These are phyloP conservation scores for Allantophomopsis cytisporea DNA, from an alignment of 2,329 filamentous ascomycete species.

Conservation along the genomic window DNA sequence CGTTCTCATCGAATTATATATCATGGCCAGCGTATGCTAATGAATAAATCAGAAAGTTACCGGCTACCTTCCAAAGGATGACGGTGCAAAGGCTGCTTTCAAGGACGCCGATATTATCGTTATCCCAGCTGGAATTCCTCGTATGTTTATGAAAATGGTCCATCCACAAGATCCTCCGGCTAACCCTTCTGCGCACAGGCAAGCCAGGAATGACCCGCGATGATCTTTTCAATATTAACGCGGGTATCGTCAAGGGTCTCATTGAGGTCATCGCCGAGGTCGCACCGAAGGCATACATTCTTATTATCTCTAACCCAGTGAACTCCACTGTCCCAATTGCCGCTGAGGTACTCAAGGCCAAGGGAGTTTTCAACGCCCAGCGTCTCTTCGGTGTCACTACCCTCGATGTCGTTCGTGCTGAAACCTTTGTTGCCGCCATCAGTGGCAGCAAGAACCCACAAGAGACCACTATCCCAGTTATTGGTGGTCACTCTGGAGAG, in stretches of 20 bases:
- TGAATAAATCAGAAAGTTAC: constrained; percentile 53
- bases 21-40: constrained; percentile 7
- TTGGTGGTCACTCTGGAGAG: constrained; percentile 95
- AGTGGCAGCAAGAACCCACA: constrained; percentile 70
- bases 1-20: constrained; percentile 22
- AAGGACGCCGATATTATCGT: constrained; percentile 91
- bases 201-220: constrained; percentile 99
- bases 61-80: constrained; percentile 76
- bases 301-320: constrained; percentile 98
- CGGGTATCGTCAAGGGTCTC: constrained; percentile 89
- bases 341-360: constrained; percentile 89
- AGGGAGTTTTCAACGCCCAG: constrained; percentile 87
- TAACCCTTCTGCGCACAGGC: constrained; percentile 35
- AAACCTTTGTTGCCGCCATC: constrained; percentile 88
- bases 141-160: constrained; percentile 38
- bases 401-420: constrained; percentile 92
- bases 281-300: constrained; percentile 83
- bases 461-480: constrained; percentile 76
- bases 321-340: constrained; percentile 98
- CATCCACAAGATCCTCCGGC: too few relatives aligned
- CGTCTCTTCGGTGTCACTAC: constrained; percentile 98
- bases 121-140: constrained; percentile 95
- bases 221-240: constrained; percentile 99
- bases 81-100: constrained; percentile 76
- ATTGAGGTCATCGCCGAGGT: constrained; percentile 79